Evolutionary conservation across 352 stramenopile genomes (phyloP).

Genomic region (Phytopythium sindhum): DNA sequence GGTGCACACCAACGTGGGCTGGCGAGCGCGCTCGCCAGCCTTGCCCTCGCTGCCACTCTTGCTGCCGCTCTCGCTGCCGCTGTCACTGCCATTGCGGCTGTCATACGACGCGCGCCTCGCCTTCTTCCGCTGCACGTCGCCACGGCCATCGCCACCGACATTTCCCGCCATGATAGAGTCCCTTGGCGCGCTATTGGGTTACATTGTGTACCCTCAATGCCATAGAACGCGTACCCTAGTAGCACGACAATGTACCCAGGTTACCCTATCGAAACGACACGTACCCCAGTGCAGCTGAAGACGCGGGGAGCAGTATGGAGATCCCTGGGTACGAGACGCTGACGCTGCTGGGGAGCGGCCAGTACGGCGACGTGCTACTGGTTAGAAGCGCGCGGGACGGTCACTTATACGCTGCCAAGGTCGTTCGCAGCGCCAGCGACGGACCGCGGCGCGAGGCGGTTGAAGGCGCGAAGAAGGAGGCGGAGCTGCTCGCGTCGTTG

Average conservation of each 20-base stretch:
- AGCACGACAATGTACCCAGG: not conserved
- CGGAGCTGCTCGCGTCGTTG: constrained; percentile 41
- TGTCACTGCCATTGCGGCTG: constrained; percentile 10
- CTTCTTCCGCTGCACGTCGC: constrained; percentile 4
- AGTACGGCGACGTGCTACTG: constrained; percentile 54
- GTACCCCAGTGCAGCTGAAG: not conserved
- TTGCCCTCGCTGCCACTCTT: constrained; percentile 3
- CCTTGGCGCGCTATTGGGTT: not conserved
- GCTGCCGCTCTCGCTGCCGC: constrained; percentile 18
- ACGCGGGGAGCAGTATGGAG: not conserved
- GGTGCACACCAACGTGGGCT: constrained; percentile 48
- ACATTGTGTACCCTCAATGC: not conserved
- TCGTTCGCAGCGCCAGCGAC: constrained; percentile 8
- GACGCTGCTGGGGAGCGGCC: constrained; percentile 44
- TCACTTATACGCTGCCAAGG: constrained; percentile 54
- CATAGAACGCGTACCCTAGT: not conserved
- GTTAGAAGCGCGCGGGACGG: constrained; percentile 32
- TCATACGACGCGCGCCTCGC: not conserved
- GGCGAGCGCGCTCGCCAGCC: constrained; percentile 1
- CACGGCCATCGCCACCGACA: not conserved
- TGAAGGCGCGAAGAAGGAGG: constrained; percentile 29
- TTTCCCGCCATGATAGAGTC: not conserved
- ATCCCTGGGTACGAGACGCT: constrained; percentile 47
- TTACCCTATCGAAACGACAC: constrained; percentile 1
- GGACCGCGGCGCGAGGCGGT: constrained; percentile 6